A percentile compares a stretch with the other conserved stretches of the same genome.
Conservation (phyloP, 1,139 yeast species). For the Kodamaea anthophila region DNA sequence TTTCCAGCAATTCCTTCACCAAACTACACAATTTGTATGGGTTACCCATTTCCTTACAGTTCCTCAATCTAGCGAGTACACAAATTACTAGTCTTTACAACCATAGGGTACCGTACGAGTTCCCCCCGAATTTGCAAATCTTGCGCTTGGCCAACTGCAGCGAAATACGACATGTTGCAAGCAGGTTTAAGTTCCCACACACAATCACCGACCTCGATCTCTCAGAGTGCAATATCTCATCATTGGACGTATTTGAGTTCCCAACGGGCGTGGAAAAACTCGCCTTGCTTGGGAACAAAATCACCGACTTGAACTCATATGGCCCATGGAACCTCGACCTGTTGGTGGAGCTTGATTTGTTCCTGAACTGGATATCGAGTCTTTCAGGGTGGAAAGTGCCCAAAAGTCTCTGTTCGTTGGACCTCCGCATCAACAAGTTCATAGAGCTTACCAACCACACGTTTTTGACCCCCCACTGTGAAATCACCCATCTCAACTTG, state of each 20-base stretch:
- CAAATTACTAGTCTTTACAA: slow-evolving; percentile 8
- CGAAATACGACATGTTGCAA: slow-evolving; percentile 7
- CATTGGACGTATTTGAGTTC: slow-evolving; percentile 18
- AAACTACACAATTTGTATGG: slow-evolving; percentile 13
- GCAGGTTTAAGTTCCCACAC: slow-evolving; percentile 15
- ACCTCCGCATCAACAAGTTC: slow-evolving; percentile 19
- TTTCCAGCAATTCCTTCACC: slow-evolving; percentile 22
- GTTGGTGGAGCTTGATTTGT: slow-evolving; percentile 20
- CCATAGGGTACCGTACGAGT: slow-evolving; percentile 8
- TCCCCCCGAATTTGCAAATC: slow-evolving; percentile 11
- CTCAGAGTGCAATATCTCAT: slow-evolving; percentile 18
- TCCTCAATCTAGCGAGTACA: slow-evolving; percentile 16
- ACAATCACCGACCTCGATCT: slow-evolving; percentile 15
- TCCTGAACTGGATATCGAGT: slow-evolving; percentile 16
- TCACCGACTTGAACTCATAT: slow-evolving; percentile 14
- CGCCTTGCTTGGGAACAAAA: slow-evolving; percentile 19
- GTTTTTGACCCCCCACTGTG: slow-evolving; percentile 6
- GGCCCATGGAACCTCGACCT: slow-evolving; percentile 23
- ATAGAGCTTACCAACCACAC: slow-evolving; percentile 6
- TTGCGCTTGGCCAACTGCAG: slow-evolving; percentile 14
- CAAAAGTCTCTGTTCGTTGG: slow-evolving; percentile 15
- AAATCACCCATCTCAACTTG: slow-evolving; percentile 7
- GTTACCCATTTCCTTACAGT: slow-evolving; percentile 22
- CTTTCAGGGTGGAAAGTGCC: slow-evolving; percentile 24
- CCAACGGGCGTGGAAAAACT: slow-evolving; percentile 21